phyloP scores from a whole-genome alignment of 257 asterid species.

The Nicotiana paniculata region DNA sequence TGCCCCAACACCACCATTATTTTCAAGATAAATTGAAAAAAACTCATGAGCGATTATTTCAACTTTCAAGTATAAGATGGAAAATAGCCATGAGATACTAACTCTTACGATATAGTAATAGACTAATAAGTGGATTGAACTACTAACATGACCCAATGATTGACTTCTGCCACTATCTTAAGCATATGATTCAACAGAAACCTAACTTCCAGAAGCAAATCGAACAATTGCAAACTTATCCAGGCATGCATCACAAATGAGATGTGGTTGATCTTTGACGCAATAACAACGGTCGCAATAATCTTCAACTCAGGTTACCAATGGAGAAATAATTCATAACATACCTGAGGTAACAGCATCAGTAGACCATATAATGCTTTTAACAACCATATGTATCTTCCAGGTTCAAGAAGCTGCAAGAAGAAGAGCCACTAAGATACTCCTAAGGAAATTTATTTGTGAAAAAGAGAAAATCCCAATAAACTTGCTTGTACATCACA shows the following conservation, averaged over 20 bases:
- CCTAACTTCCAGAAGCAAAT: conserved; percentile 1
- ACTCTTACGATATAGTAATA: not conserved
- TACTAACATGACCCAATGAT: not conserved
- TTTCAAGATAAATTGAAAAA: not conserved
- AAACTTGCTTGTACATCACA: not conserved
- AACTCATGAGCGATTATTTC: not conserved
- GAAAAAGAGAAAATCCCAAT: not conserved
- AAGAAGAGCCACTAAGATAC: conserved; percentile 15
- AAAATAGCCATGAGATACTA: not conserved
- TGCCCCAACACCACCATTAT: not conserved
- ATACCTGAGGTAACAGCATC: conserved; percentile 98
- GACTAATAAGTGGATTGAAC: not conserved
- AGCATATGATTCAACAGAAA: conserved; percentile 2
- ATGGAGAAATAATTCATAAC: conserved; percentile 3
- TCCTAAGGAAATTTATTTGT: not conserved
- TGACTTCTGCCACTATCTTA: not conserved
- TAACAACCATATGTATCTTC: conserved; percentile 85
- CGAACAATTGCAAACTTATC: not conserved
- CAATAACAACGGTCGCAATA: not conserved
- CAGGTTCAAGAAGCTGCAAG: conserved; percentile 97
- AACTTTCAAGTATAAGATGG: not conserved
- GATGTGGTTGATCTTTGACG: not conserved
- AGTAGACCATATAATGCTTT: conserved; percentile 94
- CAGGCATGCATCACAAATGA: not conserved
- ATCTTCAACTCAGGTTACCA: not conserved